Conservation (phyloP, 495 filamentous ascomycete genomes). For the Neurospora tetraspora region DNA sequence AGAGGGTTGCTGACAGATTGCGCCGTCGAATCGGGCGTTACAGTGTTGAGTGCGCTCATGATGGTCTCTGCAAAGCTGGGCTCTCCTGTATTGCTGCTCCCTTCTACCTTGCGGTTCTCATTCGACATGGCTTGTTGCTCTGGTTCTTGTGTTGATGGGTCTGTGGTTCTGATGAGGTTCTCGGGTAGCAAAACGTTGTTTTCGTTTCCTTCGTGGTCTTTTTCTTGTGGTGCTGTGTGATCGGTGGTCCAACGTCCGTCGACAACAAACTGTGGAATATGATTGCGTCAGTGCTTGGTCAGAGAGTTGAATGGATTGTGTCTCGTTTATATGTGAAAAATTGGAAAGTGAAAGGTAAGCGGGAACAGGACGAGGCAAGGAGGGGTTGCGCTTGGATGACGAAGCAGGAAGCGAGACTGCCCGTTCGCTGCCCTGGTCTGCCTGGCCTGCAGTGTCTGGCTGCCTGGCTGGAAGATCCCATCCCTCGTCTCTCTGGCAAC, state of each 20-base stretch:
- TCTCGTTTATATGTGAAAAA: background rate
- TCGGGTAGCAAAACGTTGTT: conserved; percentile 82
- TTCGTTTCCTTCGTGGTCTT: conserved; percentile 64
- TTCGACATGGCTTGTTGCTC: background rate
- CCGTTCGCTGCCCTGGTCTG: background rate
- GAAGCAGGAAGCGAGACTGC: background rate
- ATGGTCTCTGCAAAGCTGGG: conserved; percentile 35
- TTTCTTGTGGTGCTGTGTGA: conserved; percentile 64
- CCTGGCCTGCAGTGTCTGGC: background rate
- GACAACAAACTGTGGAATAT: conserved; percentile 65
- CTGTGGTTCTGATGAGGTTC: conserved; percentile 42
- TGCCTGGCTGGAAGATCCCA: background rate
- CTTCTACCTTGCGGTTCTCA: background rate
- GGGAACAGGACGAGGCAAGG: background rate
- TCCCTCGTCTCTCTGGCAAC: background rate
- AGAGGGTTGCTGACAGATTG: conserved; percentile 61
- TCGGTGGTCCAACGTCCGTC: conserved; percentile 82
- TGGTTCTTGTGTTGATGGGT: background rate
- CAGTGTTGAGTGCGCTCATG: conserved; percentile 47
- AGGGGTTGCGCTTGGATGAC: background rate
- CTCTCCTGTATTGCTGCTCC: conserved; percentile 14
- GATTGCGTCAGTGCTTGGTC: background rate
- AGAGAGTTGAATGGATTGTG: background rate
- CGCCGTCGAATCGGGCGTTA: conserved; percentile 64
- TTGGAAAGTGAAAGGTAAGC: background rate